Conservation (phyloP, 371 early-diverging fungal genomes). For the Mortierella sp. region DNA sequence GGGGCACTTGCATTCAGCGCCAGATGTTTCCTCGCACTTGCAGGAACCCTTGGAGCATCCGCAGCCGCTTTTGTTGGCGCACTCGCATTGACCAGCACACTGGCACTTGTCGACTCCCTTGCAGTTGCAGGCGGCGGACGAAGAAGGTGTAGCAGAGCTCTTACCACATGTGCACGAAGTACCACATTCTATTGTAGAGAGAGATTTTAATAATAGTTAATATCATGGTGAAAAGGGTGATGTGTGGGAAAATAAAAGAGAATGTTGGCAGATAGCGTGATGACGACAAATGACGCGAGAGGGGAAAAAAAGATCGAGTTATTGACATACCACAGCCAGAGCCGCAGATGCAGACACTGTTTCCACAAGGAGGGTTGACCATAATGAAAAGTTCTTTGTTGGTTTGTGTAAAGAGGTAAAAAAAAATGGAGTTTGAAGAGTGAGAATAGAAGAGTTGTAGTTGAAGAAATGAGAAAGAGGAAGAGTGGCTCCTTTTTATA, state of each 20-base stretch:
- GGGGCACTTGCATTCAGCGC: conserved; percentile 40
- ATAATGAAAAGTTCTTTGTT: conserved; percentile 18
- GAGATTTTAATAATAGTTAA: not conserved
- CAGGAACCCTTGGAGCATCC: conserved; percentile 37
- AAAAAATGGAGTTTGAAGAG: not conserved
- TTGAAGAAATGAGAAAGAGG: not conserved
- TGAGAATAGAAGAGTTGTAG: not conserved
- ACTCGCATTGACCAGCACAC: conserved; percentile 27
- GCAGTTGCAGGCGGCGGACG: conserved; percentile 25
- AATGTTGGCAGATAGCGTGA: not conserved
- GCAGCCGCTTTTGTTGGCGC: conserved; percentile 32
- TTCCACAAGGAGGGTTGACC: conserved; percentile 52
- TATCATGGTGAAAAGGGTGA: not conserved
- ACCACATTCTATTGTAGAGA: conserved; percentile 24
- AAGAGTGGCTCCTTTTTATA: not conserved
- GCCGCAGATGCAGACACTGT: conserved; percentile 44
- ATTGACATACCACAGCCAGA: conserved; percentile 32
- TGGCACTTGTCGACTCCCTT: conserved; percentile 31
- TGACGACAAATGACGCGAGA: conserved; percentile 43
- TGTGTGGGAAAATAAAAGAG: not conserved
- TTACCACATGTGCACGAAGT: conserved; percentile 45
- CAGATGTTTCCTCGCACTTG: conserved; percentile 23
- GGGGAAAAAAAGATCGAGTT: not conserved
- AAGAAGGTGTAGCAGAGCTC: conserved; percentile 12
- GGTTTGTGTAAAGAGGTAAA: not conserved